Base-by-base conservation (phyloP, 1,139 yeast genomes). In the Kurtzmaniella quercitrusa region DNA sequence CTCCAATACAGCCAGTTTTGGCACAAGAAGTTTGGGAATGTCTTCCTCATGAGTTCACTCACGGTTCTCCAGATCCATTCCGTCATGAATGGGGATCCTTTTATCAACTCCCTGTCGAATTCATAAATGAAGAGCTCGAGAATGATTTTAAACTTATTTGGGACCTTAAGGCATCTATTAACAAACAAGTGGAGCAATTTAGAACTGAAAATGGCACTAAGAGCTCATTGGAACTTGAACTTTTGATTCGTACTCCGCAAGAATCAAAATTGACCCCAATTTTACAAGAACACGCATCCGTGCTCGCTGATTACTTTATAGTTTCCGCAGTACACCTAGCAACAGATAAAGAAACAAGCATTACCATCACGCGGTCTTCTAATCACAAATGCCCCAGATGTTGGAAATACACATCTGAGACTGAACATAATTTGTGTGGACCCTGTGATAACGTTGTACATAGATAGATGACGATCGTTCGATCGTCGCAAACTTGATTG, bases 21-120 rank as follows among this genome's bases (percentile, higher is more conserved):
- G 76, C 91, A 0, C 98, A 93, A 59, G 98, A 94, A 57, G 91
- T 80, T 0, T 89, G 97, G 96, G 74, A 77, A 28, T 71, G 72
- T 45, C 57, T 78, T 12, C 73, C 78, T 1, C 50, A 50, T 0
- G 50, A 57, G 34, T 55, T 77, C 14, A 67, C 64, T 1, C 40
- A 50, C 0, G 63, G 59, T 0, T 51, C 51, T 1, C 57, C 52
- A 5, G 74, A 88, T 1, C 93, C 93, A 1, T 77, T 82, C 52
- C 65, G 60, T 17, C 75, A 76, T 0, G 64, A 72, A 1, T 61
- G 66, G 60, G 38, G 46, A 59, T 59, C 63, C 8, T 60, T 50
- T 39, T 70, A 50, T 46, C 41, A 48, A 28, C 54, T 72, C 1
- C 74, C 74, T 1, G 48, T 50, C 0, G 36, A 51, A 0, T 64